Evolutionary conservation across 306 rosid genomes (phyloP).

Genomic region (Quillaja saponaria): DNA sequence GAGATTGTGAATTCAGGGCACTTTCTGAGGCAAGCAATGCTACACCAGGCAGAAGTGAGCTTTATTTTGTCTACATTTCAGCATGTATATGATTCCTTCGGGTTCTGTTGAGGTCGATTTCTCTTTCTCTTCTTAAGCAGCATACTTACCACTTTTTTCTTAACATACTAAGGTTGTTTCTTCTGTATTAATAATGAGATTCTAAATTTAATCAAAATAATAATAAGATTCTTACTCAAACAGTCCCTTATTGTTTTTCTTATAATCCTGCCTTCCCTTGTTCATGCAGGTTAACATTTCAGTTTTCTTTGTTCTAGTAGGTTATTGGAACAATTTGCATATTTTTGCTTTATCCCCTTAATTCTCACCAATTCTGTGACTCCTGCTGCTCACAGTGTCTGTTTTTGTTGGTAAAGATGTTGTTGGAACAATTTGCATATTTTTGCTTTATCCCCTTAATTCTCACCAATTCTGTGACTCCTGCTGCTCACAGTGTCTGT

Average conservation of each 20-base stretch:
- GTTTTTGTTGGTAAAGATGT: constrained; percentile 84
- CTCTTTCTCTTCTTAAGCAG: constrained; percentile 28
- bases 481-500: constrained; percentile 72
- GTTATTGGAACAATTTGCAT: constrained; percentile 80
- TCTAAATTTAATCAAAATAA: too few species aligned
- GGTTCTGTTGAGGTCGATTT: constrained; percentile 24
- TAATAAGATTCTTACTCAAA: too few species aligned
- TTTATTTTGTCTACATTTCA: constrained; percentile 66
- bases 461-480: constrained; percentile 82
- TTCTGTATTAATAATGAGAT: constrained; percentile 7
- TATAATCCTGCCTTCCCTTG: neutral
- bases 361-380: constrained; percentile 84
- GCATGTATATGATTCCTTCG: constrained; percentile 43
- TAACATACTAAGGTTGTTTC: neutral
- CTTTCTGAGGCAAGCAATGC: constrained; percentile 99
- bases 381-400: constrained; percentile 72
- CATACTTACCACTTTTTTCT: neutral
- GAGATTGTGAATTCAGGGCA: constrained; percentile 98
- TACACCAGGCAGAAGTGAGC: constrained; percentile 92
- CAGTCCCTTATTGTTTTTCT: neutral
- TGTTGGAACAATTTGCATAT: constrained; percentile 76
- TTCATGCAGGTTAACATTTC: constrained; percentile 16
- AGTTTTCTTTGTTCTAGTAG: constrained; percentile 50
- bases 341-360: constrained; percentile 81
- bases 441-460: constrained; percentile 82